Conservation (phyloP, 331 rosid genomes). For the Malus hybrid region DNA sequence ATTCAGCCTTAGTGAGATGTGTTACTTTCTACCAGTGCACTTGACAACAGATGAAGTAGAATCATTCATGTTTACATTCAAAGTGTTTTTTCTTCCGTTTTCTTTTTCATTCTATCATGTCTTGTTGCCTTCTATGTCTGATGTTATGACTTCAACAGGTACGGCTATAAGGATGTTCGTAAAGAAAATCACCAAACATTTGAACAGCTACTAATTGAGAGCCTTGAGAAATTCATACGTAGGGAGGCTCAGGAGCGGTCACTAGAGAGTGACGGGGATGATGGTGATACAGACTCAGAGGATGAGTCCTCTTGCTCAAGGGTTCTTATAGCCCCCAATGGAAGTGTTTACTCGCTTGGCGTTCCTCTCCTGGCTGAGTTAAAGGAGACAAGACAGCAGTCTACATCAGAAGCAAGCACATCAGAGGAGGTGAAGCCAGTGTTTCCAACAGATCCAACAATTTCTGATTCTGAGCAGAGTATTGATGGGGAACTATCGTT, state of each 20-base stretch:
- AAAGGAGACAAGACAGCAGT: slow-evolving; percentile 25
- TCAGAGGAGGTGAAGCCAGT: slow-evolving; percentile 40
- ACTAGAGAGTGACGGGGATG: slow-evolving; percentile 90
- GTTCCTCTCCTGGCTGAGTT: slow-evolving; percentile 76
- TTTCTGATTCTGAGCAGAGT: slow-evolving; percentile 72
- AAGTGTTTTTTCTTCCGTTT: background rate
- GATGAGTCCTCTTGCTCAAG: slow-evolving; percentile 46
- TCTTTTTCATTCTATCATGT: background rate
- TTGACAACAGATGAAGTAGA: background rate
- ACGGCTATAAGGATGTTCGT: slow-evolving; percentile 93
- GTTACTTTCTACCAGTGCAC: background rate
- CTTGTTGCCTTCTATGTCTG: background rate
- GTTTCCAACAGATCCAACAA: slow-evolving; percentile 31
- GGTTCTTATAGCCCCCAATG: slow-evolving; percentile 85
- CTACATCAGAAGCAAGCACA: slow-evolving; percentile 59
- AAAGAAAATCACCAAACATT: slow-evolving; percentile 91
- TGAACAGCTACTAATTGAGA: slow-evolving; percentile 92
- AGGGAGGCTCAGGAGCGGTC: slow-evolving; percentile 95
- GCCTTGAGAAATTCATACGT: slow-evolving; percentile 94
- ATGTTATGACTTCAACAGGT: slow-evolving; percentile 43
- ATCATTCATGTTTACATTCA: background rate
- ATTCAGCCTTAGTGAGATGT: background rate
- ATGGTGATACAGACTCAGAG: slow-evolving; percentile 57
- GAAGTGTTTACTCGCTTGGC: slow-evolving; percentile 87
- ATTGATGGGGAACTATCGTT: slow-evolving; percentile 85